Evolutionary conservation across 164 flowering plant genomes (phyloP), one percentile per base, ranked within the genome.

Genomic region (Cinnamomum chago): DNA sequence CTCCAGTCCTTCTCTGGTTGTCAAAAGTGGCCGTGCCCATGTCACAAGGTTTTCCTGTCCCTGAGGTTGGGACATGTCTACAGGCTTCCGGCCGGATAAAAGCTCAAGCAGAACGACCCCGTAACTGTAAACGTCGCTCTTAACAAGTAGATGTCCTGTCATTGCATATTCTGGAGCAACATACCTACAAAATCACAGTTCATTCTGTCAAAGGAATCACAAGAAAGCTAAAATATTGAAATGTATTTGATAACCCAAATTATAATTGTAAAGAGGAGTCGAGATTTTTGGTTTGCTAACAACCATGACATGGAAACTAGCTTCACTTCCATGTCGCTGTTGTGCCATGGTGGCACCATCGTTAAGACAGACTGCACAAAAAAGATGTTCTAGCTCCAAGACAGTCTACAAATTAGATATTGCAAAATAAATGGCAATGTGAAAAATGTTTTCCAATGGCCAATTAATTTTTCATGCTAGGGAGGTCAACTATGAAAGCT

Each of bases 131-230:
- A 93, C 98, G 76, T 93, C 97, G 77, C 98, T 93, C 81, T 93
- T 91, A 64, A 93, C 97, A 18, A 93, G 97, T 66, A 93, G 82
- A 82, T 93, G 98, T 35, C 98, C 97, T 7, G 97, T 92, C 97
- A 92, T 92, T 77, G 97, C 97, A 81, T 91, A 91, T 80, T 88
- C 91, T 6, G 93, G 93, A 58, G 98, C 98, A 76, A 92, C 97
- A 78, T 92, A 92, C 83, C 95, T 93, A 89, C 79, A 79, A 77
- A 72, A 73, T 50, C 68, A 66, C 24, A 12, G 23, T 67, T 67
- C 30, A 13, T 12, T 20, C n/a, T 15, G 20, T 55, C n/a, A 20
- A 55, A 55, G 60, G 20, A 55, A 55, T 55, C 20, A 15, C 27
- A 55, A 55, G 60, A 55, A 15, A 55, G 60, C 55, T 55, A 66